phyloP scores from a whole-genome alignment of 2,329 filamentous ascomycete species.

The Phialophora expanda region DNA sequence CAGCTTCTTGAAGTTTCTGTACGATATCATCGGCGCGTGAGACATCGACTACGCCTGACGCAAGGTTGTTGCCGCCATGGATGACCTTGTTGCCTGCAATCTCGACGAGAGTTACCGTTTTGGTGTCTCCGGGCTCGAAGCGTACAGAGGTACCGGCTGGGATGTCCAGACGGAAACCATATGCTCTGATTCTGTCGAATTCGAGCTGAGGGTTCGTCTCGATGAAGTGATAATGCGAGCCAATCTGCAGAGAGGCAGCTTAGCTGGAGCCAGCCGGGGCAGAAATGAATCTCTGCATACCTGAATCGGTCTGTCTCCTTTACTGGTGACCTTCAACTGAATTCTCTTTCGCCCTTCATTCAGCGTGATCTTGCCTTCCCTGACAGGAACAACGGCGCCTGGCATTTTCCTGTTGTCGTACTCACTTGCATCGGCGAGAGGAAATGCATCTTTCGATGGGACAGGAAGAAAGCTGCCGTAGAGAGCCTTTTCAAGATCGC shows the following conservation, averaged over 20 bases:
- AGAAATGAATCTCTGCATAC: constrained; percentile 51
- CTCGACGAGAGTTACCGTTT: constrained; percentile 86
- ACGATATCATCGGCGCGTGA: constrained; percentile 70
- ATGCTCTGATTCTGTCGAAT: constrained; percentile 82
- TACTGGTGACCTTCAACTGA: constrained; percentile 77
- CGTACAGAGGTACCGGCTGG: constrained; percentile 88
- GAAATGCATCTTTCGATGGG: constrained; percentile 71
- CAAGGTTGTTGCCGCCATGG: constrained; percentile 80
- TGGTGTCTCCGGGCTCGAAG: constrained; percentile 91
- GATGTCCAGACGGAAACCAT: constrained; percentile 87
- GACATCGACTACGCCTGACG: constrained; percentile 72
- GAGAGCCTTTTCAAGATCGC: constrained; percentile 81
- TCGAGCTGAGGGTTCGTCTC: constrained; percentile 89
- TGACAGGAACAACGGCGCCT: constrained; percentile 76
- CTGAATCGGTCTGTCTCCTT: constrained; percentile 87
- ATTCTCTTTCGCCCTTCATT: constrained; percentile 77
- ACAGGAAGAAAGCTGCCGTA: constrained; percentile 91
- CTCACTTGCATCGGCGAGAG: constrained; percentile 65
- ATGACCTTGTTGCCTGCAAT: constrained; percentile 83
- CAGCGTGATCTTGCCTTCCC: constrained; percentile 68
- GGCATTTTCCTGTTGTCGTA: constrained; percentile 74
- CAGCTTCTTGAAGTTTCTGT: constrained; percentile 68
- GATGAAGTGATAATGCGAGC: constrained; percentile 94
- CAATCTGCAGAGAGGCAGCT: constrained; percentile 57
- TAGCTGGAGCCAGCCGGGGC: constrained; percentile 11